Evolutionary conservation across 306 rosid genomes (phyloP), one percentile per base, ranked within the genome.

Genomic region (Lathyrus tuberosus): DNA sequence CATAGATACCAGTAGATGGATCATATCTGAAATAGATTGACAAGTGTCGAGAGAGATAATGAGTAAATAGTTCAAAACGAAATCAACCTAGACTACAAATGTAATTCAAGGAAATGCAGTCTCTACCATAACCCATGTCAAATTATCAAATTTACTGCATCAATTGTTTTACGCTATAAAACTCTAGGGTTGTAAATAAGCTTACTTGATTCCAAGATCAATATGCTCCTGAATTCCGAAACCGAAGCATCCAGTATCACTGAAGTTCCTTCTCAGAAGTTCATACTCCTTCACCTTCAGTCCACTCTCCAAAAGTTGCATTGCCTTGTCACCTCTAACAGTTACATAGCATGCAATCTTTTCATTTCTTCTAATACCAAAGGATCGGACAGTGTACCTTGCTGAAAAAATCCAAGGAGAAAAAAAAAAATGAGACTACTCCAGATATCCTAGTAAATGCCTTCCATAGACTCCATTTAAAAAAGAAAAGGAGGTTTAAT

Each of bases 321-420:
- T 88, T 1, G 97, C 97, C 82, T 91, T 91, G 12, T 91, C 97
- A 13, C 96, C 96, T 77, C 93, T 85, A 5, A 86, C 96, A 66
- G 93, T 91, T 28, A 91, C 97, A 65, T 91, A 82, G 86, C 97
- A 91, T 0, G 96, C 97, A 77, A 91, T 91, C 85, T 91, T 91
- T 54, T 91, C 97, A 73, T 91, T 91, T 62, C 91, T 79, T 54
- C 96, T 85, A 51, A 91, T 91, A 7, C 96, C 97, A 54, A 88
- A 91, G 16, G 92, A 86, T 6, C 96, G 67, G 2, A 91, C 92
- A 67, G 96, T 91, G 83, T 88, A 91, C 76, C 93, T 80, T 0
- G 97, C 96, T 91, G 75, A 67, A 22, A 71, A 49, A 42, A 68
- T 58, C 46, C 28, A 28, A 59, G 47, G 15, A 14, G 22, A 4